Conservation (phyloP, 2,329 filamentous ascomycete genomes). For the Hymenotorrendiella dingleyae region DNA sequence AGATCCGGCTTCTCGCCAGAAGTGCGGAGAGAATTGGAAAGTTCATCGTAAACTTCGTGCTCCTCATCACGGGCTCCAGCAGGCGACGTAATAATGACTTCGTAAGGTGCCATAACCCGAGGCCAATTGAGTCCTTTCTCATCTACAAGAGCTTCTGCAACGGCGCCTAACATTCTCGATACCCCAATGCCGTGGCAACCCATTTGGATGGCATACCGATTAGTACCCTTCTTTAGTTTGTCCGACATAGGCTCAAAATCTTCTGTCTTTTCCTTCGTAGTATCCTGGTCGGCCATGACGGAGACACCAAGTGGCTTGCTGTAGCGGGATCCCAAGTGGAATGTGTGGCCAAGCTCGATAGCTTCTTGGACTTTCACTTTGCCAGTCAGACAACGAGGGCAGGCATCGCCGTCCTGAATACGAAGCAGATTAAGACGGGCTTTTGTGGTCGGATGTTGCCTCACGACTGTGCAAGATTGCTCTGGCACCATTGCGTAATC, state of each 20-base stretch:
- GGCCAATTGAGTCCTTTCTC: constrained; percentile 81
- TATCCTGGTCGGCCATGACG: constrained; percentile 41
- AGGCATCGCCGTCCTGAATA: constrained; percentile 62
- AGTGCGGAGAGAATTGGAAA: constrained; percentile 32
- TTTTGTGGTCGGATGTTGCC: constrained; percentile 32
- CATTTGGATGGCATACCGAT: constrained; percentile 69
- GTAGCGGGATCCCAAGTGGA: constrained; percentile 87
- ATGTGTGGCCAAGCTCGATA: constrained; percentile 91
- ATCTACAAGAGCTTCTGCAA: constrained; percentile 71
- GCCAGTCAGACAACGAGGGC: constrained; percentile 62
- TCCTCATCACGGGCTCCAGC: constrained; percentile 34
- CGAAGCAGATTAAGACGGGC: constrained; percentile 56
- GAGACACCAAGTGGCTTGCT: constrained; percentile 65
- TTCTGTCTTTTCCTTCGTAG: constrained; percentile 17
- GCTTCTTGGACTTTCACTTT: constrained; percentile 62
- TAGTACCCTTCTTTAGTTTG: constrained; percentile 1
- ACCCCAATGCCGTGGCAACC: constrained; percentile 95
- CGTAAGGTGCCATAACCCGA: constrained; percentile 75
- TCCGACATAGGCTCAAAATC: constrained; percentile 1
- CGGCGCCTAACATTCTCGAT: constrained; percentile 80
- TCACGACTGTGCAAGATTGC: constrained; percentile 18
- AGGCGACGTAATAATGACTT: constrained; percentile 60
- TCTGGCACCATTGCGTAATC: not conserved
- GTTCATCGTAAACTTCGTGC: constrained; percentile 57
- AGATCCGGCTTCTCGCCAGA: constrained; percentile 42